These are phyloP conservation scores for Backusella australiensis DNA, from an alignment of 192 early-diverging fungal species.

Conservation along the genomic window DNA sequence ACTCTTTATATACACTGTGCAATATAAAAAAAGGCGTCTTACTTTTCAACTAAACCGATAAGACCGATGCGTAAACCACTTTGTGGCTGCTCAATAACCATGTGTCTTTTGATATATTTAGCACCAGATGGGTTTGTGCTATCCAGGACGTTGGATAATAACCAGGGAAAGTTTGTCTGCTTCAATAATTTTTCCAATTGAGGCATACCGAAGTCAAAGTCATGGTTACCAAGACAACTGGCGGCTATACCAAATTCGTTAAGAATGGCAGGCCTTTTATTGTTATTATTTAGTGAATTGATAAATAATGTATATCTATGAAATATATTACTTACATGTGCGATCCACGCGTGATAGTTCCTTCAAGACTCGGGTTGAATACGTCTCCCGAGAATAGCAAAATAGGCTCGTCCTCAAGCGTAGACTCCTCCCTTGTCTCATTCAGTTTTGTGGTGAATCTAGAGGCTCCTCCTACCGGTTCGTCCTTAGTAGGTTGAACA, in stretches of 20 bases:
- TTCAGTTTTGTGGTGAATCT: constrained; percentile 53
- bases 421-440: constrained; percentile 16
- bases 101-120: constrained; percentile 34
- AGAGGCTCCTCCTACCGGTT: constrained; percentile 65
- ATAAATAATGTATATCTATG: not conserved
- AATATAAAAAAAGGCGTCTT: not conserved
- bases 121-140: constrained; percentile 27
- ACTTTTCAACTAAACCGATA: constrained; percentile 69
- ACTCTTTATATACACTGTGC: not conserved
- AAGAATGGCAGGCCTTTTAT: constrained; percentile 44
- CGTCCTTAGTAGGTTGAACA: constrained; percentile 41
- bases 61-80: constrained; percentile 57
- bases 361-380: constrained; percentile 68
- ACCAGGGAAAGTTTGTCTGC: constrained; percentile 67
- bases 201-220: constrained; percentile 70
- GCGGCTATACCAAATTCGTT: constrained; percentile 60
- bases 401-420: constrained; percentile 32
- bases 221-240: constrained; percentile 69
- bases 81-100: constrained; percentile 43
- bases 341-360: constrained; percentile 58
- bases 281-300: not conserved
- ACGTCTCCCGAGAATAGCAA: constrained; percentile 66
- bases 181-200: constrained; percentile 44
- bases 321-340: constrained; percentile 51
- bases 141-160: constrained; percentile 65